These are phyloP conservation scores for Ophiognomonia clavigignenti-juglandacearum DNA, from an alignment of 2,329 filamentous ascomycete genomes.

Conservation along the genomic window DNA sequence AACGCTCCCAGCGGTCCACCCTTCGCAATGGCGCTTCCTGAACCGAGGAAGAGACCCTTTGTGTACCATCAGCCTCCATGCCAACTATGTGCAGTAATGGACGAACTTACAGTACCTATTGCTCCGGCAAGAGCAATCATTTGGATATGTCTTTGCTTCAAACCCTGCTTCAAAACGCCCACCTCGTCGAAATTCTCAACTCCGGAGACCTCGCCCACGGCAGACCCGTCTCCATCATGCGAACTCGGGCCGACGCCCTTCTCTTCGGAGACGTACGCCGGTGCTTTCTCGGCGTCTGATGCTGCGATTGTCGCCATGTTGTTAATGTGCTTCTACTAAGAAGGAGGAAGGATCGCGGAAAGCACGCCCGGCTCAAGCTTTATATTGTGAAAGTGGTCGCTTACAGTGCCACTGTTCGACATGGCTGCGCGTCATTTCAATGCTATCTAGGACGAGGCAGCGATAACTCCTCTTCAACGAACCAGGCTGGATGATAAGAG, in stretches of 20 bases:
- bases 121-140: constrained; percentile 13
- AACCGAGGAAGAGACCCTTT: constrained; percentile 7
- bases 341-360: no score
- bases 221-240: not conserved
- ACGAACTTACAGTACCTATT: not conserved
- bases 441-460: no score
- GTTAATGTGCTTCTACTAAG: no score
- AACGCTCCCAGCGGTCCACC: constrained; percentile 4
- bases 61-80: not conserved
- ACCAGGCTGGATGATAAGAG: no score
- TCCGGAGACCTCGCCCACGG: not conserved
- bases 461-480: no score
- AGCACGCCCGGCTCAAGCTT: no score
- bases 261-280: not conserved
- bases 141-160: constrained; percentile 7
- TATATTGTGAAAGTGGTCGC: no score
- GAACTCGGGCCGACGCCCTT: constrained; percentile 1
- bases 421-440: no score
- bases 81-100: constrained; percentile 20
- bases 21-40: constrained; percentile 3
- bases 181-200: not conserved
- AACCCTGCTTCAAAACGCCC: constrained; percentile 3
- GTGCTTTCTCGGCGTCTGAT: not conserved
- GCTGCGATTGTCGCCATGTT: not conserved
- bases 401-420: no score